These are phyloP conservation scores for Corchorus olitorius DNA, from an alignment of 345 rosid species.

Conservation along the genomic window DNA sequence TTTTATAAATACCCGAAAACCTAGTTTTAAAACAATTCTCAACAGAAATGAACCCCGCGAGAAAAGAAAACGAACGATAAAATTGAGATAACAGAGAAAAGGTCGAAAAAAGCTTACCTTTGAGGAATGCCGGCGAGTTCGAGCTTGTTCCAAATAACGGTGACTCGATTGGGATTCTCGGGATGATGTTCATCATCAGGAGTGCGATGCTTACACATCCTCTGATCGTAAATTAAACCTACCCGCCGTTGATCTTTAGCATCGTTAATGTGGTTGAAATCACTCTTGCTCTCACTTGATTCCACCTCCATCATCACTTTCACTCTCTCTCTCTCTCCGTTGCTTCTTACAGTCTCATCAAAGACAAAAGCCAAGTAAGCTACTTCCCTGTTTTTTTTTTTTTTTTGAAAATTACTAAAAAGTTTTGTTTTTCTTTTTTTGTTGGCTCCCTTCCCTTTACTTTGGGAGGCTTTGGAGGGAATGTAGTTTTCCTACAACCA, in stretches of 20 bases:
- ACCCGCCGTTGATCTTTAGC: slow-evolving; percentile 43
- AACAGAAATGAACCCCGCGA: background rate
- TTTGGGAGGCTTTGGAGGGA: slow-evolving; percentile 4
- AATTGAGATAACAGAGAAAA: background rate
- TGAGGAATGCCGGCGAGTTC: slow-evolving; percentile 56
- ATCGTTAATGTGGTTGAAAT: background rate
- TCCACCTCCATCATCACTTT: slow-evolving; percentile 18
- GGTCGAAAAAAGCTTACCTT: slow-evolving; percentile 39
- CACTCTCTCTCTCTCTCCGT: background rate
- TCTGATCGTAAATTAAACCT: slow-evolving; percentile 76
- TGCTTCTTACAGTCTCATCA: background rate
- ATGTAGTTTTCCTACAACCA: background rate
- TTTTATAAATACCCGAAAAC: background rate
- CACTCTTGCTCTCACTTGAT: slow-evolving; percentile 7
- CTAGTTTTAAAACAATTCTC: background rate
- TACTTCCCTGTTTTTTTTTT: background rate
- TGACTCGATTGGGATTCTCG: slow-evolving; percentile 78
- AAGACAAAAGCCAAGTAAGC: background rate
- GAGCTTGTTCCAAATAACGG: slow-evolving; percentile 76
- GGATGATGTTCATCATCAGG: slow-evolving; percentile 73
- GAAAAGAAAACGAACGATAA: slow-evolving; percentile 3
- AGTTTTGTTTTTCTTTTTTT: background rate
- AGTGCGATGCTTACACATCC: slow-evolving; percentile 77
- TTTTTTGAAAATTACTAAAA: background rate
- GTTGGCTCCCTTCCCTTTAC: background rate